Evolutionary conservation across 306 rosid species (phyloP).

Genomic region (Pyrus bretschneideri): DNA sequence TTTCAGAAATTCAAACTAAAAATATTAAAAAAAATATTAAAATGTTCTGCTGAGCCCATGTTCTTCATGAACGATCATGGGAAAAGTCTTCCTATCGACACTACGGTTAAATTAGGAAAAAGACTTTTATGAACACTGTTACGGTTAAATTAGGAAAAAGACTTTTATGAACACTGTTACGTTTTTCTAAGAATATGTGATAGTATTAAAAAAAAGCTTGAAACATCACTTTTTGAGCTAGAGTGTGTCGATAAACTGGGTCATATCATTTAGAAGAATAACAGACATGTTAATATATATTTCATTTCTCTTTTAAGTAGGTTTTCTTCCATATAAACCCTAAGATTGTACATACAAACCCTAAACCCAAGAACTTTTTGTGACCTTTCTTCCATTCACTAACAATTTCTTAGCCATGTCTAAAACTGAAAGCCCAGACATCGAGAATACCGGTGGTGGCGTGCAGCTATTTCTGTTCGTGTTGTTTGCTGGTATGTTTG

Average conservation of each 20-base stretch:
- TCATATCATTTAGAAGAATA: background rate
- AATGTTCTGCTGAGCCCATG: background rate
- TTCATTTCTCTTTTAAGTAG: background rate
- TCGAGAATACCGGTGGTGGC: background rate
- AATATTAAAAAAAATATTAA: too few relatives aligned
- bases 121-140: too few relatives aligned
- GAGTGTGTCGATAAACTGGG: too few relatives aligned
- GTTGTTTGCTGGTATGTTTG: background rate
- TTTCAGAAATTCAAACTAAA: background rate
- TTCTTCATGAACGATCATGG: too few relatives aligned
- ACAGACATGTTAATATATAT: background rate
- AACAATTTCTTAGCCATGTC: background rate
- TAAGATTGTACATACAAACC: background rate
- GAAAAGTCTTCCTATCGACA: background rate
- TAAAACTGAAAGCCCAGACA: background rate
- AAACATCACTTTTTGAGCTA: too few relatives aligned
- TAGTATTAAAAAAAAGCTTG: background rate
- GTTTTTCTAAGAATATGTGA: too few relatives aligned
- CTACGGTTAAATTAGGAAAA: background rate
- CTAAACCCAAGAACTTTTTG: too few relatives aligned
- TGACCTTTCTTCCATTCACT: background rate
- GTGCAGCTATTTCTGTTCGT: background rate
- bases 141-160: too few relatives aligned
- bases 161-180: too few relatives aligned
- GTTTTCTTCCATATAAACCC: background rate